These are phyloP conservation scores for Rubroboletus satanas DNA, from an alignment of 768 basidiomycete genomes.

Conservation along the genomic window DNA sequence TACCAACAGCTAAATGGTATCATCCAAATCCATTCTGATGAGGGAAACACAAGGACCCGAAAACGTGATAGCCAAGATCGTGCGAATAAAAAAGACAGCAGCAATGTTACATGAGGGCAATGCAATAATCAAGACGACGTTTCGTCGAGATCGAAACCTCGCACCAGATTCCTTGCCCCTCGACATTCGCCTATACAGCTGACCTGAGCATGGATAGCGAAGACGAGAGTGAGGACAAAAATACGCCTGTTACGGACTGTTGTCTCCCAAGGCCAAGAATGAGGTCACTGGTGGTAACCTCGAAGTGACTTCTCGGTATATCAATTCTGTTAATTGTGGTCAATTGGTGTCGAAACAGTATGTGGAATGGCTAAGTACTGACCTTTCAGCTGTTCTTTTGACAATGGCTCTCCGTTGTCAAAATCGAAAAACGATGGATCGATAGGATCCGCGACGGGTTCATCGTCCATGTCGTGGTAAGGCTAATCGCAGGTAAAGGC, in stretches of 20 bases:
- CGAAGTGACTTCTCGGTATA: slow-evolving; percentile 48
- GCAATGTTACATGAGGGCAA: background rate
- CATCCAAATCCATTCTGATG: slow-evolving; percentile 1
- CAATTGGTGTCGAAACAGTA: background rate
- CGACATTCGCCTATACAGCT: background rate
- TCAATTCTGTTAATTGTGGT: slow-evolving; percentile 31
- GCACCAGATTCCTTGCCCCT: background rate
- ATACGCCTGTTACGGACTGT: slow-evolving; percentile 4
- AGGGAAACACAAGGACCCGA: background rate
- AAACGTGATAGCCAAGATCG: background rate
- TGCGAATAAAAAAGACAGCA: background rate
- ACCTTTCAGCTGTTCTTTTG: slow-evolving; percentile 73
- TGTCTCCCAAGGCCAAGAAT: slow-evolving; percentile 17
- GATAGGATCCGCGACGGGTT: slow-evolving; percentile 73
- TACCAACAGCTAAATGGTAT: slow-evolving; percentile 2
- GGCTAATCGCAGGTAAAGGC: slow-evolving; percentile 43
- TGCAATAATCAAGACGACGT: background rate
- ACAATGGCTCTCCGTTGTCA: slow-evolving; percentile 60
- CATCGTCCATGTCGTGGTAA: slow-evolving; percentile 87
- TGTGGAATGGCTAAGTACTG: background rate
- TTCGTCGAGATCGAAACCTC: background rate
- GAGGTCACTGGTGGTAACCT: slow-evolving; percentile 11
- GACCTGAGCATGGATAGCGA: background rate
- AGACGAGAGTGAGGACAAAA: background rate
- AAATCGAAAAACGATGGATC: slow-evolving; percentile 83